A percentile compares a stretch with the other conserved stretches of the same genome.
Evolutionary conservation across 352 stramenopile genomes (phyloP).

Genomic region (Thraustotheca clavata): DNA sequence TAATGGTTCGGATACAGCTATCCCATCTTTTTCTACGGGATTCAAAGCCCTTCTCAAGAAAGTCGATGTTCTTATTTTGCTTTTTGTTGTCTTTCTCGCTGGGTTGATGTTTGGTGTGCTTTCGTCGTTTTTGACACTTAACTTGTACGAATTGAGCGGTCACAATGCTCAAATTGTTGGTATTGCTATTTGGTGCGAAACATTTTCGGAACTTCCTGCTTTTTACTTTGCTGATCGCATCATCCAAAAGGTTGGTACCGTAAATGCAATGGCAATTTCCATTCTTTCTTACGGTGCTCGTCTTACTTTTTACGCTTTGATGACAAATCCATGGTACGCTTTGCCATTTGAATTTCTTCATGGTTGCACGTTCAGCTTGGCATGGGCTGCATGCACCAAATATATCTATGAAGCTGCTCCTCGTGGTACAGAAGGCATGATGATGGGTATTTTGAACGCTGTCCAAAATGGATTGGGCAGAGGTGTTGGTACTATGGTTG

Average conservation of each 20-base stretch:
- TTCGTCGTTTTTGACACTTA: conserved; percentile 61
- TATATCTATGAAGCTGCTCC: conserved; percentile 63
- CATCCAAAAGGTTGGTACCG: conserved; percentile 50
- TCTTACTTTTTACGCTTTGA: conserved; percentile 52
- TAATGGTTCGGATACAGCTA: not conserved
- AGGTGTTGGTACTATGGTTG: conserved; percentile 49
- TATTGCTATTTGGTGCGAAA: conserved; percentile 59
- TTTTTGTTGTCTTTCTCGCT: conserved; percentile 51
- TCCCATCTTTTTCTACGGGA: not conserved
- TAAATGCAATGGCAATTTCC: conserved; percentile 39
- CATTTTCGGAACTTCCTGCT: conserved; percentile 55
- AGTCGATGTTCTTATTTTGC: conserved; percentile 53
- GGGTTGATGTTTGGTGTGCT: conserved; percentile 53
- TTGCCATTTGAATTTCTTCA: conserved; percentile 60
- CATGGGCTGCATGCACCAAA: conserved; percentile 71
- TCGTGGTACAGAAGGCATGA: conserved; percentile 54
- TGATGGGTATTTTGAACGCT: conserved; percentile 59
- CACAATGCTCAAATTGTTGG: conserved; percentile 55
- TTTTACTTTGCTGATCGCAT: conserved; percentile 72
- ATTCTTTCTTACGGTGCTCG: conserved; percentile 50
- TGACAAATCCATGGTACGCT: conserved; percentile 50
- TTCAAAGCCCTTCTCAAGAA: conserved; percentile 18
- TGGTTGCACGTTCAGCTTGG: conserved; percentile 55
- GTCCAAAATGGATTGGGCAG: conserved; percentile 62
- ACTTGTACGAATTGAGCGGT: conserved; percentile 60